phyloP scores from a whole-genome alignment of 768 basidiomycete species.

The Tephrocybe rancida region DNA sequence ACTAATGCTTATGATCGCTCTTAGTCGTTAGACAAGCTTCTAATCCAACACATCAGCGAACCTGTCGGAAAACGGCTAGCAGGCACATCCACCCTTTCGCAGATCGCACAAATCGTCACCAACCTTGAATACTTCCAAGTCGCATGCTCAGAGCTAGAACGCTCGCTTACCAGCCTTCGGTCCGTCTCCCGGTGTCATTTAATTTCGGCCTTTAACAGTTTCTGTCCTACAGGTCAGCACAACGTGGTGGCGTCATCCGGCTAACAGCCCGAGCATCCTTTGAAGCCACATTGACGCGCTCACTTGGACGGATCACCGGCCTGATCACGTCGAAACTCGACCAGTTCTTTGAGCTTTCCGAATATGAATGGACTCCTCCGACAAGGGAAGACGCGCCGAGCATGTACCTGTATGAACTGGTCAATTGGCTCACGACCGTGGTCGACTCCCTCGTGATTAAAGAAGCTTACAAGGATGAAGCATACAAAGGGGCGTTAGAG shows the following conservation, averaged over 20 bases:
- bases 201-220: background rate
- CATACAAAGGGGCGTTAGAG: slow-evolving; percentile 84
- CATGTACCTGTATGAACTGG: slow-evolving; percentile 92
- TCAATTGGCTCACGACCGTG: slow-evolving; percentile 95
- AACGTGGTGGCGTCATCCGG: slow-evolving; percentile 80
- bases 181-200: slow-evolving; percentile 27
- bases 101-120: slow-evolving; percentile 90
- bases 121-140: slow-evolving; percentile 92
- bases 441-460: slow-evolving; percentile 89
- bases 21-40: slow-evolving; percentile 85
- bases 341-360: slow-evolving; percentile 93
- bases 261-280: slow-evolving; percentile 69
- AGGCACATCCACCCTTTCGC: slow-evolving; percentile 78
- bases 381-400: slow-evolving; percentile 76
- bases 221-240: slow-evolving; percentile 60
- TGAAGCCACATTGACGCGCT: slow-evolving; percentile 63
- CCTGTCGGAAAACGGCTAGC: slow-evolving; percentile 75
- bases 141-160: slow-evolving; percentile 83
- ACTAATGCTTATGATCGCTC: background rate
- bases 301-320: slow-evolving; percentile 74
- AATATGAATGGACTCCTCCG: slow-evolving; percentile 91
- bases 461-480: slow-evolving; percentile 84
- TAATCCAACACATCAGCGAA: slow-evolving; percentile 76
- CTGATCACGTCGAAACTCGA: slow-evolving; percentile 92
- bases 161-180: slow-evolving; percentile 83